Evolutionary conservation across 768 basidiomycete genomes (phyloP), one percentile per base, ranked within the genome.

Genomic region (Peribolospora baueri): DNA sequence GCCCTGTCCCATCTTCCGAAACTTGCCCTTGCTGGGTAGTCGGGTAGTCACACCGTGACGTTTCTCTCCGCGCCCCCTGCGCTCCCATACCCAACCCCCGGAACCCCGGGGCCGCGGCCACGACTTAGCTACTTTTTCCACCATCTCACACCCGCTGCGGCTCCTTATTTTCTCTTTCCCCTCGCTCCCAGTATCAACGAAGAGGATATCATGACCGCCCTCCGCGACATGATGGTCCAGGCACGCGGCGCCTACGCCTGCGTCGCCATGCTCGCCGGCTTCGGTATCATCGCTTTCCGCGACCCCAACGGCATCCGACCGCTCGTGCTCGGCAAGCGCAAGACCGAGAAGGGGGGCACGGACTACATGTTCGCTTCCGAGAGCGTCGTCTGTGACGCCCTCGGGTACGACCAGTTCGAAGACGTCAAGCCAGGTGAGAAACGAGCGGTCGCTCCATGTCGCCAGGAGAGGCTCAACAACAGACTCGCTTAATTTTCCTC

Each of bases 231-330:
- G 67, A 95, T 88, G 81, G 70, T 74, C 56, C 80, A 86, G 59
- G 81, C 80, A 66, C 81, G 75, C 62, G 93, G 93, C 50, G 91
- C 87, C 2, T 98, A 97, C 68, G 91, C 90, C 1, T 95, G 90
- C 65, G 82, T 88, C 8, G 86, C 84, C n/a, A 97, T 98, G 93
- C 76, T 98, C 46, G 91, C 93, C 39, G 93, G 93, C 45, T 97
- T 97, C 67, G 93, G 93, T 0, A 81, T 97, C 57, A 90, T 98
- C 65, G 93, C 83, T 0, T 98, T 98, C 72, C 75, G 93, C 58
- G 93, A 98, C 68, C 93, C 90, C 7, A 93, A 95, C 64, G 93
- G 93, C 50, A 95, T 98, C 61, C 75, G 93, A 42, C 93, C 93
- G 1, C 71, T 90, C 40, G 93, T 93, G 1, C 75, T 88, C 73